Evolutionary conservation across 129 eudicot genomes (phyloP).

Genomic region (Tagetes erecta): DNA sequence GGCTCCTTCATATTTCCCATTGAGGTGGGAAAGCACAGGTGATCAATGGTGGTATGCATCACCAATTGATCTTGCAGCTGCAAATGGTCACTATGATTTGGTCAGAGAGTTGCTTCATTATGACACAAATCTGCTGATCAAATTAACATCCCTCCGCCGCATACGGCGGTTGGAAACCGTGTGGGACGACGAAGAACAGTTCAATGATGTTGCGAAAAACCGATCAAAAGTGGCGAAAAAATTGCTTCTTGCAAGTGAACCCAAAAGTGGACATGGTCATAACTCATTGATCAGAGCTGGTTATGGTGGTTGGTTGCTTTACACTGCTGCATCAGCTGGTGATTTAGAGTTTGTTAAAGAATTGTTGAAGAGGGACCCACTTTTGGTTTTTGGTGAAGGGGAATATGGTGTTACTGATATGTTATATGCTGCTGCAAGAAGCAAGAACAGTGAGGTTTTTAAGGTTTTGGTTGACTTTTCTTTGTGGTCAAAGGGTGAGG

Average conservation of each 20-base stretch:
- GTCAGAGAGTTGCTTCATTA: slow-evolving; percentile 74
- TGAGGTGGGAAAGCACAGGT: slow-evolving; percentile 95
- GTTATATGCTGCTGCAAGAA: slow-evolving; percentile 84
- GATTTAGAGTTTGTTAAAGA: slow-evolving; percentile 71
- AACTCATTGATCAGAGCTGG: slow-evolving; percentile 81
- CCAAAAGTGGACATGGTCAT: slow-evolving; percentile 45
- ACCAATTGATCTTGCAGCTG: slow-evolving; percentile 88
- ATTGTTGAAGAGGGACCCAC: slow-evolving; percentile 56
- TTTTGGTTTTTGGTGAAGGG: slow-evolving; percentile 79
- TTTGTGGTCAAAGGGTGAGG: slow-evolving; percentile 35
- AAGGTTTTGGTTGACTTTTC: slow-evolving; percentile 57
- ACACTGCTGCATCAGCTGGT: slow-evolving; percentile 96
- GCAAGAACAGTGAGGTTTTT: slow-evolving; percentile 72
- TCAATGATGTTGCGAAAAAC: slow-evolving; percentile 54
- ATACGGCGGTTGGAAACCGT: slow-evolving; percentile 80
- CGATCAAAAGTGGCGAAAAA: slow-evolving; percentile 66
- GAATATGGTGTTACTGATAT: slow-evolving; percentile 90
- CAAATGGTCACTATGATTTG: slow-evolving; percentile 80
- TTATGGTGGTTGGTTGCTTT: slow-evolving; percentile 94
- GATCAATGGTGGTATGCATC: slow-evolving; percentile 98
- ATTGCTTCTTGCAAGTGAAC: slow-evolving; percentile 60
- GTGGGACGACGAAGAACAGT: slow-evolving; percentile 77
- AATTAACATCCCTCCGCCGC: slow-evolving; percentile 78
- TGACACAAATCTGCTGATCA: slow-evolving; percentile 78
- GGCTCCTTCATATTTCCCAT: slow-evolving; percentile 60